These are phyloP conservation scores for Gnomoniopsis sp. DNA, from an alignment of 2,329 filamentous ascomycete genomes.

Conservation along the genomic window DNA sequence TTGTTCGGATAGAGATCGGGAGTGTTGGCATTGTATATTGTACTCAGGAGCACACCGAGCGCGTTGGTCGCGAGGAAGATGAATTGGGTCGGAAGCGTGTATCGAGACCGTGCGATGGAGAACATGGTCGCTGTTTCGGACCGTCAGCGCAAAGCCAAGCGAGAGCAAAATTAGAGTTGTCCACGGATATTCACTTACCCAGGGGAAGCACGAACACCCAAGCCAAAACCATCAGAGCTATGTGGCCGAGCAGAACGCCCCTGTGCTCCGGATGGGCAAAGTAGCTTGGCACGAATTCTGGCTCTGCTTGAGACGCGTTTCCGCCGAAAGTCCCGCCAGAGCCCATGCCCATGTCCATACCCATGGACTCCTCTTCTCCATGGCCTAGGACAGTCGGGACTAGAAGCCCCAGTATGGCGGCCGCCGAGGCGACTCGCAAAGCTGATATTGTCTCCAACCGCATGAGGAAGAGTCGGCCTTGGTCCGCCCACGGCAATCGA, in stretches of 20 bases:
- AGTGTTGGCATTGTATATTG: slow-evolving; percentile 74
- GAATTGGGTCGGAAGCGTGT: slow-evolving; percentile 67
- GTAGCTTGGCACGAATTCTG: slow-evolving; percentile 33
- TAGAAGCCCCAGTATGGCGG: slow-evolving; percentile 26
- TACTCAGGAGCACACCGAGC: slow-evolving; percentile 60
- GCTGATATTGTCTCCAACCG: slow-evolving; percentile 21
- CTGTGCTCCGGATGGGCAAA: slow-evolving; percentile 36
- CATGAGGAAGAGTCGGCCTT: slow-evolving; percentile 18
- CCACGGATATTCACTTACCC: slow-evolving; percentile 43
- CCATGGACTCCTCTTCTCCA: slow-evolving; percentile 29
- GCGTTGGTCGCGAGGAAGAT: slow-evolving; percentile 62
- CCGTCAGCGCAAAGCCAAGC: slow-evolving; percentile 15
- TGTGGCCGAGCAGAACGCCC: slow-evolving; percentile 51
- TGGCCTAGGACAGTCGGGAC: slow-evolving; percentile 31
- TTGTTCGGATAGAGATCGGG: slow-evolving; percentile 86
- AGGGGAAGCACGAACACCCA: slow-evolving; percentile 70
- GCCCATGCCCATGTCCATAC: slow-evolving; percentile 27
- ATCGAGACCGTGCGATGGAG: slow-evolving; percentile 74
- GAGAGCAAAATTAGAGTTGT: not conserved
- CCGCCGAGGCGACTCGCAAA: slow-evolving; percentile 25
- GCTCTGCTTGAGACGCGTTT: slow-evolving; percentile 24
- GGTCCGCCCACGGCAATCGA: not conserved
- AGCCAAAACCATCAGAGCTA: slow-evolving; percentile 62
- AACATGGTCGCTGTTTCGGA: slow-evolving; percentile 71
- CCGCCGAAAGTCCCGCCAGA: slow-evolving; percentile 25